These are phyloP conservation scores for Schwanniomyces sp. DNA, from an alignment of 805 yeast species.

Conservation along the genomic window DNA sequence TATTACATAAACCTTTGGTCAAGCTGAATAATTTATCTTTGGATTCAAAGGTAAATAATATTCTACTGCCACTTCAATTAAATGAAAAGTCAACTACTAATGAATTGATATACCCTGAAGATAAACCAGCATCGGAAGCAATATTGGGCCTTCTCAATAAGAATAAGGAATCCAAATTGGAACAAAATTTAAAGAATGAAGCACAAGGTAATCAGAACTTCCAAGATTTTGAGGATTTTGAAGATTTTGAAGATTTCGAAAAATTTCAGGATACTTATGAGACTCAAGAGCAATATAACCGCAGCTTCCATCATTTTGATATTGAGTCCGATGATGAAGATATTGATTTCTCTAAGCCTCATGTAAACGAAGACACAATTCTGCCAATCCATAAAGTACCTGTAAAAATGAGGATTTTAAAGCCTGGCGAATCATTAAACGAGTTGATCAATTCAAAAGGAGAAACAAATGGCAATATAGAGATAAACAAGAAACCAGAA, in stretches of 20 bases:
- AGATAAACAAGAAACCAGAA: neutral
- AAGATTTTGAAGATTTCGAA: slow-evolving; percentile 31
- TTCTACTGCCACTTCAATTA: too few relatives aligned
- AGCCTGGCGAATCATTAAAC: slow-evolving; percentile 25
- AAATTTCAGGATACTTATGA: slow-evolving; percentile 34
- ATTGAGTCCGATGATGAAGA: slow-evolving; percentile 39
- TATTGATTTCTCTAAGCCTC: slow-evolving; percentile 8
- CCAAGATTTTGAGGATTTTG: slow-evolving; percentile 14
- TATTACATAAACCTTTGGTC: neutral
- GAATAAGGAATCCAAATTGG: neutral
- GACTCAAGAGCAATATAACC: slow-evolving; percentile 16
- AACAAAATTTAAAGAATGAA: neutral
- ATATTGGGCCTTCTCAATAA: slow-evolving; percentile 15
- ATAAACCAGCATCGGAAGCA: slow-evolving; percentile 8
- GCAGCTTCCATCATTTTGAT: slow-evolving; percentile 21
- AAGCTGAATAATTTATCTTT: neutral
- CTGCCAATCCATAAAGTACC: slow-evolving; percentile 6
- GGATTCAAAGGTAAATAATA: neutral
- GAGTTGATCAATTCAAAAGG: slow-evolving; percentile 5
- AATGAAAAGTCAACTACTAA: neutral
- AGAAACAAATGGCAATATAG: neutral
- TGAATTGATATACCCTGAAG: neutral
- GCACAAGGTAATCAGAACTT: slow-evolving; percentile 5
- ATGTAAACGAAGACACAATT: neutral
- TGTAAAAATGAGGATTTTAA: slow-evolving; percentile 22